Evolutionary conservation across 202 grass and related monocot genomes (phyloP).

Genomic region (Brachypodium distachyon): DNA sequence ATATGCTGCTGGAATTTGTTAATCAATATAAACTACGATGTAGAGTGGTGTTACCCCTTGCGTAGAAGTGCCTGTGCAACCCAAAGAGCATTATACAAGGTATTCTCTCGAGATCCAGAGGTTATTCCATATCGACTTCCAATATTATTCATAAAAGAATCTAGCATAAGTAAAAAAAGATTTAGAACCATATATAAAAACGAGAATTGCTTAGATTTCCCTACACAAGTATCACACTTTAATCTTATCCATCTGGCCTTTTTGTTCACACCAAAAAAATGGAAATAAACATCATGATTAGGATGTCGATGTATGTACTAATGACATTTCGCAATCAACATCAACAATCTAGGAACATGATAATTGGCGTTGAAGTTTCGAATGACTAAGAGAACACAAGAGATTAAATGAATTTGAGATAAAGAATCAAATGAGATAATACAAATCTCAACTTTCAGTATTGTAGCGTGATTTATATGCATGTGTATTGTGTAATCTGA

Average conservation of each 20-base stretch:
- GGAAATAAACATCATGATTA: constrained; percentile 6
- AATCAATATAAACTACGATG: not conserved
- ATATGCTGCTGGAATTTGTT: not conserved
- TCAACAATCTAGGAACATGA: not conserved
- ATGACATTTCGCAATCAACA: not conserved
- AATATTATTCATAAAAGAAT: constrained; percentile 65
- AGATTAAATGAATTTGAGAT: not conserved
- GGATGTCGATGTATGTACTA: not conserved
- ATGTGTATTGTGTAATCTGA: not conserved
- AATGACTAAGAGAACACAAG: not conserved
- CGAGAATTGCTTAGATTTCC: constrained; percentile 7
- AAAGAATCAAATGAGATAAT: not conserved
- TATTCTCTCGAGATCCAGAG: constrained; percentile 75
- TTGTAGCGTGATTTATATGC: not conserved
- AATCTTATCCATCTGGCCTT: not conserved
- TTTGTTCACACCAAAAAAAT: not conserved
- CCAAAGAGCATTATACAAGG: constrained; percentile 95
- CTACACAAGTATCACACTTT: not conserved
- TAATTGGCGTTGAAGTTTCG: not conserved
- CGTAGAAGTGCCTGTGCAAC: constrained; percentile 77
- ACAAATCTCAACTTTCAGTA: not conserved
- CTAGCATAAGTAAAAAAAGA: constrained; percentile 32
- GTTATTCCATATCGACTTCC: constrained; percentile 87
- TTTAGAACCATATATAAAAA: constrained; percentile 13
- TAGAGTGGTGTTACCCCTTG: constrained; percentile 57